phyloP scores from a whole-genome alignment of 2,329 filamentous ascomycete species.

The Incumbomyces lentus region DNA sequence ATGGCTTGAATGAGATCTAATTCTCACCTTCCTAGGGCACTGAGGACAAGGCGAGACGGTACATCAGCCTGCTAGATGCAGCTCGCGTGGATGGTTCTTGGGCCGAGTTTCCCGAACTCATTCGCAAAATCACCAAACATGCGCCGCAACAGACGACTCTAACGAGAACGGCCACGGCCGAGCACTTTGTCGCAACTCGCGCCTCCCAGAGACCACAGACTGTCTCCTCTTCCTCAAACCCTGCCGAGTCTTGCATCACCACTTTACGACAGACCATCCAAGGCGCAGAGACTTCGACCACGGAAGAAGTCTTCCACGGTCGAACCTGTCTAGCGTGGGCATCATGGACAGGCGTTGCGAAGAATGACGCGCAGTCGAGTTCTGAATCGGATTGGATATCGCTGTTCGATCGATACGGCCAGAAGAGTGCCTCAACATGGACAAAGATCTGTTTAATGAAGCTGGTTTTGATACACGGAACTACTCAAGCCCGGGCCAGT shows the following conservation, averaged over 20 bases:
- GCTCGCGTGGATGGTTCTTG: slow-evolving; percentile 83
- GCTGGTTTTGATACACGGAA: slow-evolving; percentile 65
- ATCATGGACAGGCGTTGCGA: slow-evolving; percentile 9
- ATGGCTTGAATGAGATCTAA: no score
- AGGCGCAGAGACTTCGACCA: slow-evolving; percentile 39
- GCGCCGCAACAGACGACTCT: slow-evolving; percentile 66
- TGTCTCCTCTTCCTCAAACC: neutral
- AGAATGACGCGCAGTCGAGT: slow-evolving; percentile 45
- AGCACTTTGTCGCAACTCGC: slow-evolving; percentile 53
- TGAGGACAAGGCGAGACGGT: slow-evolving; percentile 68
- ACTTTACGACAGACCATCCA: neutral
- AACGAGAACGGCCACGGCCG: slow-evolving; percentile 58
- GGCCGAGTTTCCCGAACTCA: slow-evolving; percentile 75
- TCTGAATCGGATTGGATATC: slow-evolving; percentile 48
- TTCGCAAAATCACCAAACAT: slow-evolving; percentile 91
- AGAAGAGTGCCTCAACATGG: slow-evolving; percentile 47
- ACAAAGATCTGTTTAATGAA: slow-evolving; percentile 73
- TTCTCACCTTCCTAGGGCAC: slow-evolving; percentile 24
- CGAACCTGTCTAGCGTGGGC: slow-evolving; percentile 66
- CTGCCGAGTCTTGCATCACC: neutral
- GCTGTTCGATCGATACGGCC: slow-evolving; percentile 35
- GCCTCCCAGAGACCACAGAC: slow-evolving; percentile 26
- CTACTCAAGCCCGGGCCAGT: slow-evolving; percentile 20
- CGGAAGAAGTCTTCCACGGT: slow-evolving; percentile 61
- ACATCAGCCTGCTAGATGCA: slow-evolving; percentile 71